phyloP scores from a whole-genome alignment of 2,329 filamentous ascomycete species.

The Pezicula neosporulosa region DNA sequence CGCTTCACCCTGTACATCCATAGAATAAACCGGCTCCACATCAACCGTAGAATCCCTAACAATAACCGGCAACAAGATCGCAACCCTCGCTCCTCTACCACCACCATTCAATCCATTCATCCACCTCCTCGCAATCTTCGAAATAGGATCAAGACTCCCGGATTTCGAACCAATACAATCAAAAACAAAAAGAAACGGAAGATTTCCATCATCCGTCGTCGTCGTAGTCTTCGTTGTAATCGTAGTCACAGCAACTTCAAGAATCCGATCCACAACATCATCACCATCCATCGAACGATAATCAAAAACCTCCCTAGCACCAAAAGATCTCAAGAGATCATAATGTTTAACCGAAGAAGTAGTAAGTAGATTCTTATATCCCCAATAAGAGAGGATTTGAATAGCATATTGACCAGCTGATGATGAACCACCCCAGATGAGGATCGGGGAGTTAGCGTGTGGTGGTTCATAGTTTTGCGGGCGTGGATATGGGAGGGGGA shows the following conservation, averaged over 20 bases:
- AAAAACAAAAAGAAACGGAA: conserved; percentile 46
- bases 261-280: conserved; percentile 16
- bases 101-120: conserved; percentile 42
- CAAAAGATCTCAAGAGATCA: conserved; percentile 24
- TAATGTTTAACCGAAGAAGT: conserved; percentile 29
- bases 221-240: too few relatives aligned
- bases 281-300: conserved; percentile 24
- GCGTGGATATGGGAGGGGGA: conserved; percentile 53
- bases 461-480: conserved; percentile 5
- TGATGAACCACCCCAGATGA: conserved; percentile 32
- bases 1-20: conserved; percentile 43
- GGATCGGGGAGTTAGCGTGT: conserved; percentile 27
- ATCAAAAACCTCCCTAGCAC: conserved; percentile 27
- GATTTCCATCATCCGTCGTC: too few relatives aligned
- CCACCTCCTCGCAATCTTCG: conserved; percentile 47
- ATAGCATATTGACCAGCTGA: conserved; percentile 30
- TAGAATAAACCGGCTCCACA: conserved; percentile 50
- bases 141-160: conserved; percentile 45
- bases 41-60: conserved; percentile 47
- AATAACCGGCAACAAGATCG: conserved; percentile 58
- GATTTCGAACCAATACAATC: conserved; percentile 53
- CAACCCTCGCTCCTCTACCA: conserved; percentile 51
- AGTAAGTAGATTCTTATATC: conserved; percentile 42
- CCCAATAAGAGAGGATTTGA: conserved; percentile 46
- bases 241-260: conserved; percentile 12